phyloP scores from a whole-genome alignment of 352 stramenopile genomes.

The Pythium dissotocum region DNA sequence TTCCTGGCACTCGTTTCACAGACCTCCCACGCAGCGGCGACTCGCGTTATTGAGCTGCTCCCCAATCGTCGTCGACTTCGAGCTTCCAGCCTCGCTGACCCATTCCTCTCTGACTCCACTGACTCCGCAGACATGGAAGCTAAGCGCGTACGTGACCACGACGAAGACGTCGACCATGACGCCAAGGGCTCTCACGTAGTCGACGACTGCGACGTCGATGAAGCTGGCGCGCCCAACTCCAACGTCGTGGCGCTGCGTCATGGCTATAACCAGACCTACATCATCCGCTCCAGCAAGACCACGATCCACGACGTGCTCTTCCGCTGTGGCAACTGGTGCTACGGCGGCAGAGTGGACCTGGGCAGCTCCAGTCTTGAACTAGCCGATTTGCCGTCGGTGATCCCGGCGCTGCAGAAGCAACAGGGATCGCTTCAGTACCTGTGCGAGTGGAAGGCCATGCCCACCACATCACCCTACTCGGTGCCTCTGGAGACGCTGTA shows the following conservation, averaged over 20 bases:
- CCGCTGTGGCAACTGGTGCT: conserved; percentile 95
- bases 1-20: neutral
- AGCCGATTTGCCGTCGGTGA: conserved; percentile 85
- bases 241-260: conserved; percentile 79
- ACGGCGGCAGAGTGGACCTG: conserved; percentile 90
- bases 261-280: conserved; percentile 93
- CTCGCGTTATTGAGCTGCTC: neutral
- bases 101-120: neutral
- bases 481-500: conserved; percentile 76
- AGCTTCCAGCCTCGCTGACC: neutral
- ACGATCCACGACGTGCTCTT: conserved; percentile 91
- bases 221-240: conserved; percentile 49
- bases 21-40: neutral
- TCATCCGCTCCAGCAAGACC: conserved; percentile 71
- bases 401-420: conserved; percentile 93
- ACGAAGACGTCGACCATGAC: conserved; percentile 16
- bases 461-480: conserved; percentile 65
- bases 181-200: conserved; percentile 16
- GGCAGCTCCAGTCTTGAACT: conserved; percentile 80
- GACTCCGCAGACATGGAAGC: conserved; percentile 51
- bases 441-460: conserved; percentile 87
- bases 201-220: conserved; percentile 43
- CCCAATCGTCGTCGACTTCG: conserved; percentile 4
- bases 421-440: conserved; percentile 92
- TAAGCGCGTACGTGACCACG: conserved; percentile 39